Conservation (phyloP, 2,329 filamentous ascomycete genomes). For the Colletotrichum euphorbiae region DNA sequence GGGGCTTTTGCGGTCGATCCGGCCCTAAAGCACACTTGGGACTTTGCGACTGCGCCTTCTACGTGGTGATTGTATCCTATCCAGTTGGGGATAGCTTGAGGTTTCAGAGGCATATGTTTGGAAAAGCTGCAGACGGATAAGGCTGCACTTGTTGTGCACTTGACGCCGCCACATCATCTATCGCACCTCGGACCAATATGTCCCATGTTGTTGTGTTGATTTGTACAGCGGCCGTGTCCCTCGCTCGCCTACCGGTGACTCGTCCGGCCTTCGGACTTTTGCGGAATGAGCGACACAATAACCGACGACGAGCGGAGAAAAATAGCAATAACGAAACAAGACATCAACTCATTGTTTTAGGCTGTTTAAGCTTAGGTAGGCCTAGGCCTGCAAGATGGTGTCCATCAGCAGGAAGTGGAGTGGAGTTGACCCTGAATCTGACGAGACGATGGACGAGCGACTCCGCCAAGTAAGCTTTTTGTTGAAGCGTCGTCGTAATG, state of each 20-base stretch:
- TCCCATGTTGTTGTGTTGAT: constrained; percentile 21
- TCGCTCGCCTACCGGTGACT: constrained; percentile 22
- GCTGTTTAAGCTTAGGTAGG: constrained; percentile 14
- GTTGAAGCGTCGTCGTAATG: background rate
- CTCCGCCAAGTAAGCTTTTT: constrained; percentile 12
- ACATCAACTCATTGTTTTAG: background rate
- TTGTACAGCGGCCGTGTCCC: constrained; percentile 34
- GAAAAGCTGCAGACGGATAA: constrained; percentile 36
- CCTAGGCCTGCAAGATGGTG: background rate
- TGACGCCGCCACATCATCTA: constrained; percentile 33
- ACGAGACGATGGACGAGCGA: background rate
- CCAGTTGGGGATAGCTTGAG: constrained; percentile 19
- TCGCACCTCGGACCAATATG: constrained; percentile 27
- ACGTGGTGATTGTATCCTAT: background rate
- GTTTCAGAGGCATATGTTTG: constrained; percentile 21
- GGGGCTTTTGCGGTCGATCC: constrained; percentile 18
- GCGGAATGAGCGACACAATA: background rate
- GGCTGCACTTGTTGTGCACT: constrained; percentile 34
- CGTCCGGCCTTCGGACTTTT: constrained; percentile 11
- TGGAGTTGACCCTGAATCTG: constrained; percentile 14
- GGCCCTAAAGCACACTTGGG: constrained; percentile 12
- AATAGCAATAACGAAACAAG: background rate
- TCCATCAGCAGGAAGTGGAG: background rate
- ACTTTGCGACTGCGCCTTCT: background rate
- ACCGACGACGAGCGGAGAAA: constrained; percentile 9